Conservation (phyloP, 306 rosid species). For the Sphenostylis stenocarpa region DNA sequence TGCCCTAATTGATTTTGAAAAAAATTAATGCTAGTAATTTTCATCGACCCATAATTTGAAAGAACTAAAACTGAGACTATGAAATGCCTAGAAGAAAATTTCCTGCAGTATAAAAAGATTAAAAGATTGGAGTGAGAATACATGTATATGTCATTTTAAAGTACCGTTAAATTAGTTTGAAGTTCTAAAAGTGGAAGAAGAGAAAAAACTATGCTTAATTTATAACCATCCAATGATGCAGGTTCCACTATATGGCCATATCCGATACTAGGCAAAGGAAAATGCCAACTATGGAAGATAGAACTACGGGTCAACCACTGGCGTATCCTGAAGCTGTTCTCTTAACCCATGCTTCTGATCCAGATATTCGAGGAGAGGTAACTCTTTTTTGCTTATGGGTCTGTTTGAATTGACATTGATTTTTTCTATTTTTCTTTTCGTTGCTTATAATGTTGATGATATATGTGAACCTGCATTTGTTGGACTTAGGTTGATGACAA, state of each 20-base stretch:
- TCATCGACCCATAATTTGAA: too few relatives aligned
- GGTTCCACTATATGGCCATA: conserved; percentile 75
- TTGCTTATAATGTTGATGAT: not conserved
- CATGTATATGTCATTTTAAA: too few relatives aligned
- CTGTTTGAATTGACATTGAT: not conserved
- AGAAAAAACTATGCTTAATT: not conserved
- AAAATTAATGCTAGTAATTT: too few relatives aligned
- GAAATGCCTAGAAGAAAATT: too few relatives aligned
- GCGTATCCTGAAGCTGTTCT: conserved; percentile 77
- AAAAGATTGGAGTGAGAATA: too few relatives aligned
- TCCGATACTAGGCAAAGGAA: conserved; percentile 57
- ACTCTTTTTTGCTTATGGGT: not conserved
- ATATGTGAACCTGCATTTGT: not conserved
- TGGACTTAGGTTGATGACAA: conserved; percentile 81
- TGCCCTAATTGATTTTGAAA: not conserved
- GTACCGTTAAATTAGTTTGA: too few relatives aligned
- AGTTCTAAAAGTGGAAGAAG: too few relatives aligned
- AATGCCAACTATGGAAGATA: conserved; percentile 62
- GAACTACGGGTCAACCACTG: conserved; percentile 27
- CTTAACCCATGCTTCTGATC: conserved; percentile 45
- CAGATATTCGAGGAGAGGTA: conserved; percentile 63
- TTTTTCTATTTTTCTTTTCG: not conserved
- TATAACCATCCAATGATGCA: not conserved
- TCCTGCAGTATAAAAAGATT: too few relatives aligned
- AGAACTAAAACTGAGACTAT: too few relatives aligned